Conservation (phyloP, 1,284 basidiomycete genomes). For the Irpex lacteus region DNA sequence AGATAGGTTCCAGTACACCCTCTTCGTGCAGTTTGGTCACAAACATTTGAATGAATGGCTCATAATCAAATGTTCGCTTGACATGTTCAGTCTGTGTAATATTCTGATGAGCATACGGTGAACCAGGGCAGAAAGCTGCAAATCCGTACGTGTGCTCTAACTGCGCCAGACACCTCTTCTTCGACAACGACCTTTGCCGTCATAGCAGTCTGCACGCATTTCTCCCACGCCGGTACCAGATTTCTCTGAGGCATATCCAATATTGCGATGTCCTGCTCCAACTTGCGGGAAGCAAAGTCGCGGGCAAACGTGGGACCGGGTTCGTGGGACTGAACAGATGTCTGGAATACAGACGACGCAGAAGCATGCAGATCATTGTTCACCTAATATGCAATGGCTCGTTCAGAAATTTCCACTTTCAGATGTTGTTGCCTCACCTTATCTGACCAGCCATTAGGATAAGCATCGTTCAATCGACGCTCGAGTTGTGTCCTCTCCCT, state of each 20-base stretch:
- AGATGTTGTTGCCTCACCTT: constrained; percentile 29
- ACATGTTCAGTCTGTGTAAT: constrained; percentile 46
- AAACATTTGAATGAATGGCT: constrained; percentile 52
- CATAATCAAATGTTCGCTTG: constrained; percentile 59
- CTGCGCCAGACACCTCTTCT: constrained; percentile 47
- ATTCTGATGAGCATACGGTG: background rate
- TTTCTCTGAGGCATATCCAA: constrained; percentile 39
- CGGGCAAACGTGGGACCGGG: constrained; percentile 32
- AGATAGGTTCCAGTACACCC: constrained; percentile 42
- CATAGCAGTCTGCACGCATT: constrained; percentile 40
- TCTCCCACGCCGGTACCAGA: constrained; percentile 43
- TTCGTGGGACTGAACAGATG: constrained; percentile 26
- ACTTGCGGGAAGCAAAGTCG: constrained; percentile 44
- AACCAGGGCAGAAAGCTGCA: background rate
- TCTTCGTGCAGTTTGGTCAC: constrained; percentile 42
- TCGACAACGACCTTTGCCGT: constrained; percentile 43
- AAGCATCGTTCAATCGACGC: constrained; percentile 35
- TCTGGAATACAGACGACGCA: constrained; percentile 28
- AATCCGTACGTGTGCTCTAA: constrained; percentile 42
- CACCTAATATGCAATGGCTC: constrained; percentile 28
- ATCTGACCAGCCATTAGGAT: constrained; percentile 36
- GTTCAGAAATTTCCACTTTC: background rate
- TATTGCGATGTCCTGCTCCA: constrained; percentile 43
- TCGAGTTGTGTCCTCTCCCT: constrained; percentile 45
- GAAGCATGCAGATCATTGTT: constrained; percentile 10